Evolutionary conservation across 1,284 basidiomycete species (phyloP), one percentile per base, ranked within the genome.

Genomic region (Tetrapyrgos nigripes): DNA sequence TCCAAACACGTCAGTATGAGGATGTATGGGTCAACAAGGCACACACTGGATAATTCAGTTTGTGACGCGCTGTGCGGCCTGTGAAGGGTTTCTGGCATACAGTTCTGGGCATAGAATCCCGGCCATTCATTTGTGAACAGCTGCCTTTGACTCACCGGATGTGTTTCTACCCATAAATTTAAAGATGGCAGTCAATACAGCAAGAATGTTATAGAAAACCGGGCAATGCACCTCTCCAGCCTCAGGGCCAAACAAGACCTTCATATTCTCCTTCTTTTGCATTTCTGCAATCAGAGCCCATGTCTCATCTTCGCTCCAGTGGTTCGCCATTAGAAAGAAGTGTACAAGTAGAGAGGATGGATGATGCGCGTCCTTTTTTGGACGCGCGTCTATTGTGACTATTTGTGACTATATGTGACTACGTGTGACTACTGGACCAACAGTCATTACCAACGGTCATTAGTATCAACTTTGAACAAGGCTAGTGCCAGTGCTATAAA

Each of bases 101-200:
- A 8, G 8, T 33, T 33, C 31, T 8, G 31, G 31, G 14, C 28
- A 29, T 28, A 50, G 48, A 31, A 28, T 13, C n/a, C 4, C 26
- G 27, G 48, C 48, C 21, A 50, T 50, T n/a, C 48, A 19, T 31
- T 50, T 27, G 21, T 50, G 28, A 13, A 50, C 48, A 31, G 48
- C 28, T 28, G 27, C 4, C 28, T 50, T 50, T 8, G 48, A 29
- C 14, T 50, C 48, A 28, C 48, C 48, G n/a, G 48, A 50, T 33
- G 48, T 29, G 26, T 50, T 50, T 50, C 27, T n/a, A n/a, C n/a
- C 3, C 27, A 14, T 4, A n/a, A 50, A 3, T 21, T 13, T 50
- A 19, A 29, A 31, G 27, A 4, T 19, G 19, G 6, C 4, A 31
- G 31, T 29, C 10, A 6, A 8, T 8, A 27, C 21, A 17, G 14